Conservation (phyloP, 352 stramenopile genomes). For the Phytophthora syringae region DNA sequence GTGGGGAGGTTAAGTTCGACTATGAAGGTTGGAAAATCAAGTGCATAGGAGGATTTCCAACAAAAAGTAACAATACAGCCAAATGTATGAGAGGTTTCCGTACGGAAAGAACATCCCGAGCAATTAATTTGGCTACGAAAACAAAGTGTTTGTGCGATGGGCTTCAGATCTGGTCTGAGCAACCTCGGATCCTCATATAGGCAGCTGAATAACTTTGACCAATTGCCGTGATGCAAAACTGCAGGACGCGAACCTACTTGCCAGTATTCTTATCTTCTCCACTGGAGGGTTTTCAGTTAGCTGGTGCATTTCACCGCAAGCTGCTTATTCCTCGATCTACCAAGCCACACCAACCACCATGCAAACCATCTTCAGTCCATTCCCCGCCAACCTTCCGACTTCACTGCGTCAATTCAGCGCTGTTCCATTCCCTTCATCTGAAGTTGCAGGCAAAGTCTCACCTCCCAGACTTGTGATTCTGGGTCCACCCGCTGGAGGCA, state of each 20-base stretch:
- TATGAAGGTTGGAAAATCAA: conserved; percentile 23
- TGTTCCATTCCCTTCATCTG: background rate
- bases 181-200: background rate
- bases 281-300: conserved; percentile 15
- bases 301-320: background rate
- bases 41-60: background rate
- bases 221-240: background rate
- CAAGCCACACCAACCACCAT: conserved; percentile 5
- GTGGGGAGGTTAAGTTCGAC: conserved; percentile 16
- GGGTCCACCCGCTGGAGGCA: conserved; percentile 91
- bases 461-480: conserved; percentile 81
- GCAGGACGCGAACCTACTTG: conserved; percentile 19
- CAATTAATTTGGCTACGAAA: too few species aligned
- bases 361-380: background rate
- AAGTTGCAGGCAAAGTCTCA: conserved; percentile 19
- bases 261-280: conserved; percentile 29
- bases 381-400: background rate
- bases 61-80: background rate
- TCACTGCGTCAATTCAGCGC: conserved; percentile 15
- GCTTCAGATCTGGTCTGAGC: background rate
- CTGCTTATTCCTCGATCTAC: conserved; percentile 21
- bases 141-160: background rate
- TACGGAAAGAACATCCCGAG: too few species aligned
- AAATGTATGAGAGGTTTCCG: background rate
- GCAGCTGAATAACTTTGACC: background rate